A percentile compares a stretch with the other conserved stretches of the same genome.
These are phyloP conservation scores for Amanita fuliginea DNA, from an alignment of 768 basidiomycete species.

Conservation along the genomic window DNA sequence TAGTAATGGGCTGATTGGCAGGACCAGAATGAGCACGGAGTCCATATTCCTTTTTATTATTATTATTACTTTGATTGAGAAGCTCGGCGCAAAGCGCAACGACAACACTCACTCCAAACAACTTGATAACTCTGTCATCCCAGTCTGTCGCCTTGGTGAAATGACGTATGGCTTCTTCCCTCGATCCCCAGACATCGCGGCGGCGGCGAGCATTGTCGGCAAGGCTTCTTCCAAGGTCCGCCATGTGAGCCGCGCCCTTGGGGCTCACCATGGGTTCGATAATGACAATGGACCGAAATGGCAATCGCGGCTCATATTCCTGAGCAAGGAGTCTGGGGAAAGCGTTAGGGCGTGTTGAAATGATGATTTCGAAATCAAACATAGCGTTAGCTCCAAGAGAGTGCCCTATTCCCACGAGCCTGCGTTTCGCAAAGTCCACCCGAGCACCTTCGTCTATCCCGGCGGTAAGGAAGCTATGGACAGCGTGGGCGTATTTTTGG, in stretches of 20 bases:
- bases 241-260: conserved; percentile 29
- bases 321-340: conserved; percentile 41
- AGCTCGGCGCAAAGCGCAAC: not conserved
- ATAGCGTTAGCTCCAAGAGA: conserved; percentile 57
- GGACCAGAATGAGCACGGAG: conserved; percentile 26
- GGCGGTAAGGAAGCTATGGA: conserved; percentile 41
- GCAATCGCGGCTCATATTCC: conserved; percentile 28
- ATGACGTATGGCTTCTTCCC: conserved; percentile 26
- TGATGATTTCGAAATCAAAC: conserved; percentile 20
- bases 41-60: conserved; percentile 29
- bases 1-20: not conserved
- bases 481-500: conserved; percentile 49
- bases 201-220: conserved; percentile 38
- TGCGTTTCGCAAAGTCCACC: conserved; percentile 37
- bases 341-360: not conserved
- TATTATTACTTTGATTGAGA: not conserved
- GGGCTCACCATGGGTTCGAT: conserved; percentile 58
- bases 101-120: conserved; percentile 35
- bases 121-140: conserved; percentile 40
- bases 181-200: conserved; percentile 39
- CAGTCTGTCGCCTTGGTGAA: conserved; percentile 29
- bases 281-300: conserved; percentile 42
- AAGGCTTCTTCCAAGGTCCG: conserved; percentile 27
- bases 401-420: conserved; percentile 56
- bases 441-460: conserved; percentile 25